Evolutionary conservation across 495 filamentous ascomycete genomes (phyloP), one percentile per base, ranked within the genome.

Genomic region (Penicillium desertorum): DNA sequence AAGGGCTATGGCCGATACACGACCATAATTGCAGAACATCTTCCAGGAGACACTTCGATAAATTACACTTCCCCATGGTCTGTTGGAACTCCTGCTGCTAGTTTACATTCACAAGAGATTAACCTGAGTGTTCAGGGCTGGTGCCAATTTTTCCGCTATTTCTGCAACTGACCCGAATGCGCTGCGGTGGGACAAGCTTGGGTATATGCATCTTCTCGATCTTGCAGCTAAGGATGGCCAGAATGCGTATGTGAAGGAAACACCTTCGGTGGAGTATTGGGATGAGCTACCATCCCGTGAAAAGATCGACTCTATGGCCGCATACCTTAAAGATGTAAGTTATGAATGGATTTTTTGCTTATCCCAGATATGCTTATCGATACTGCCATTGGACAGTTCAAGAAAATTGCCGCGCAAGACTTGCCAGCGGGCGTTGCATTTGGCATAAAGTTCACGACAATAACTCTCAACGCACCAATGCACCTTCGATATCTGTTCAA

Each of bases 21-120:
- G 5, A 73, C 67, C 8, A 61, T 73, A 16, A 52, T 71, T 23
- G 69, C 69, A 22, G 69, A 71, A 50, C 58, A 71, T 51, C 56
- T 71, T 22, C 71, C 71, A 2, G 69, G 69, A 14, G 71, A 73
- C 42, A 61, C 60, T 3, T 54, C 59, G 0, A 53, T 56, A 7
- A 51, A 61, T 39, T 73, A 73, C 42, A 71, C 71, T 19, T 73
- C 71, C 22, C 69, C 71, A 41, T 73, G 71, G 69, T 73, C 10
- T 59, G 69, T 60, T 27, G 17, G 7, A 41, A 5, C 11, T 37
- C 12, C 39, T 23, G 16, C 23, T 19, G 20, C 4, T 30, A 44
- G 5, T 51, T 37, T 20, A 47, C 0, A 23, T 20, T 17, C 5
- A 22, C 7, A 9, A 2, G 25, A 4, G 4, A 48, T 7, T 48